Evolutionary conservation across 768 basidiomycete species (phyloP).

Genomic region (Hygrophoropsis aurantiaca): DNA sequence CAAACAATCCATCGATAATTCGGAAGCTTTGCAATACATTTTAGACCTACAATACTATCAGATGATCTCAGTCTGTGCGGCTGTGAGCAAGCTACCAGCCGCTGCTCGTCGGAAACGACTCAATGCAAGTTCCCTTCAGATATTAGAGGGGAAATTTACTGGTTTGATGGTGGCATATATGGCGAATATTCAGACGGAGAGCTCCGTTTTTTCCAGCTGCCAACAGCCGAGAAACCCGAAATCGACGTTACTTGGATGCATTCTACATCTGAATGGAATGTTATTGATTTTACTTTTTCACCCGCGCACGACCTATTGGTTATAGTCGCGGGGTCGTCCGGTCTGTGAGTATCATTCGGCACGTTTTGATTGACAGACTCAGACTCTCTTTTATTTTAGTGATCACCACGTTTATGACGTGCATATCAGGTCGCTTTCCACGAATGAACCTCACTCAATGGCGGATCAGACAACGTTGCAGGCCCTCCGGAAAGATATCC

Average conservation of each 20-base stretch:
- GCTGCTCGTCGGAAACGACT: slow-evolving; percentile 42
- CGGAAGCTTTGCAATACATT: slow-evolving; percentile 47
- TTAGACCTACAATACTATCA: slow-evolving; percentile 49
- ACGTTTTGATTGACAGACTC: too few species aligned
- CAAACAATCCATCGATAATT: slow-evolving; percentile 35
- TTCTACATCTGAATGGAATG: slow-evolving; percentile 38
- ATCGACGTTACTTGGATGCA: slow-evolving; percentile 40
- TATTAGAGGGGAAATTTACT: slow-evolving; percentile 48
- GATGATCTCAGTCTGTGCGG: slow-evolving; percentile 40
- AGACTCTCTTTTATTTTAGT: slow-evolving; percentile 25
- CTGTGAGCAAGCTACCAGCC: slow-evolving; percentile 27
- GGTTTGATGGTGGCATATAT: slow-evolving; percentile 51
- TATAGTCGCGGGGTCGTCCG: slow-evolving; percentile 43
- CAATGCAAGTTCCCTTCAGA: slow-evolving; percentile 38
- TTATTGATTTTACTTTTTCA: slow-evolving; percentile 60
- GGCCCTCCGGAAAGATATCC: not conserved
- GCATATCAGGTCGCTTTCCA: slow-evolving; percentile 49
- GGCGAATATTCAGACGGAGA: slow-evolving; percentile 27
- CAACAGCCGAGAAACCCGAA: slow-evolving; percentile 27
- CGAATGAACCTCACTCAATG: slow-evolving; percentile 50
- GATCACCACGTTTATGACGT: slow-evolving; percentile 46
- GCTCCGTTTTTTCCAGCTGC: slow-evolving; percentile 53
- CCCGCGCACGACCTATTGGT: slow-evolving; percentile 54
- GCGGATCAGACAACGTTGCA: slow-evolving; percentile 37
- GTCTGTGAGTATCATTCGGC: slow-evolving; percentile 34